Evolutionary conservation across 75 land plant genomes (phyloP).

Genomic region (Picea sitchensis): DNA sequence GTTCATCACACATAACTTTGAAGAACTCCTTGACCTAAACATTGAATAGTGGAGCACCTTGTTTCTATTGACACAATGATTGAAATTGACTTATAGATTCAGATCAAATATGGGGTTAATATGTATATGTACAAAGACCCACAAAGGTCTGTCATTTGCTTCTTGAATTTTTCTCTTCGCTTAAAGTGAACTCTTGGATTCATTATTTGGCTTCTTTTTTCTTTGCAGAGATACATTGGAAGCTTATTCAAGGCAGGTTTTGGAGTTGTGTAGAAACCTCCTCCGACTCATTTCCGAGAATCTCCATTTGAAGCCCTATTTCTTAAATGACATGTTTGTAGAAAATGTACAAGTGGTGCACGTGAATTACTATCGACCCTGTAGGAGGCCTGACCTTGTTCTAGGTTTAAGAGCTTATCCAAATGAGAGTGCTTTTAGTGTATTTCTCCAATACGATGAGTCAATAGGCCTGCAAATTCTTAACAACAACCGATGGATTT

Average conservation of each 20-base stretch:
- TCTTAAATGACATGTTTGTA: constrained; percentile 21
- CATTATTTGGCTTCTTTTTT: too few species aligned
- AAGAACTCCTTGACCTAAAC: too few species aligned
- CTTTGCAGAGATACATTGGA: constrained; percentile 41
- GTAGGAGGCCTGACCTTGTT: constrained; percentile 13
- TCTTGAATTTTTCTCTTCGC: too few species aligned
- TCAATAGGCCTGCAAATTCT: constrained; percentile 28
- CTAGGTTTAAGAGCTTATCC: constrained; percentile 31
- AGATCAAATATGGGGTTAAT: too few species aligned
- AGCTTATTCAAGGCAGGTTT: constrained; percentile 36
- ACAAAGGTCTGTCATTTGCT: too few species aligned
- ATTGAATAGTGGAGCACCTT: too few species aligned
- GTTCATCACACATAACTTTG: too few species aligned
- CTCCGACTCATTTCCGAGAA: constrained; percentile 36
- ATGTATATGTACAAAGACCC: too few species aligned
- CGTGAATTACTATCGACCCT: constrained; percentile 21
- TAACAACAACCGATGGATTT: constrained; percentile 56
- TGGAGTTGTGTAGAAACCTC: constrained; percentile 30
- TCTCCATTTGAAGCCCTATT: constrained; percentile 26
- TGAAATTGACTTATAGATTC: too few species aligned
- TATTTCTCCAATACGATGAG: constrained; percentile 24
- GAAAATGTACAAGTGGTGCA: constrained; percentile 16
- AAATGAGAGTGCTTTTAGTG: constrained; percentile 30
- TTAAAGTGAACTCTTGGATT: too few species aligned
- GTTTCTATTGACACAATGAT: too few species aligned